Conservation (phyloP, 768 basidiomycete species). For the Heimioporus sp. region DNA sequence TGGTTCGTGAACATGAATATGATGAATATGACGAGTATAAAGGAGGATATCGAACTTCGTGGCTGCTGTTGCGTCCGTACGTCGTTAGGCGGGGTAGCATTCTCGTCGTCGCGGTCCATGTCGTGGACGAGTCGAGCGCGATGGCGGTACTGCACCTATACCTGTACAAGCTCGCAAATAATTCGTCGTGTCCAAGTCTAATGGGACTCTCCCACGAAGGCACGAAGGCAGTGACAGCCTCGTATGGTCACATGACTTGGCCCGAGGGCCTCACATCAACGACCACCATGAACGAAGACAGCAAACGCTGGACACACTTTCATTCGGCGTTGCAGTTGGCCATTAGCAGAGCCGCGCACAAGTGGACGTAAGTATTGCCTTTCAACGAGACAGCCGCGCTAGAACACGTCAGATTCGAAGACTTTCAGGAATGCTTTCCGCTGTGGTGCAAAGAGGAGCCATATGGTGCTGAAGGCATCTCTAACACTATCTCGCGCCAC, state of each 20-base stretch:
- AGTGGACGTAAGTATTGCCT: constrained; percentile 46
- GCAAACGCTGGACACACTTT: constrained; percentile 51
- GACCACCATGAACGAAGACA: constrained; percentile 29
- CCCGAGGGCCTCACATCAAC: background rate
- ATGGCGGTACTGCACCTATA: background rate
- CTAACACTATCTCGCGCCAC: constrained; percentile 65
- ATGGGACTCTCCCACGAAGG: too few relatives aligned
- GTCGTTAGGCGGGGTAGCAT: constrained; percentile 8
- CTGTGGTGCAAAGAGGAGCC: constrained; percentile 65
- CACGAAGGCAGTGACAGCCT: too few relatives aligned
- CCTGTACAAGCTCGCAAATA: too few relatives aligned
- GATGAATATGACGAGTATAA: constrained; percentile 72
- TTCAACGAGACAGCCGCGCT: background rate
- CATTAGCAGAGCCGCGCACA: constrained; percentile 49
- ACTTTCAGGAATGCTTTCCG: constrained; percentile 63
- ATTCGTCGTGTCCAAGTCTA: too few relatives aligned
- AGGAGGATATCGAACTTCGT: constrained; percentile 65
- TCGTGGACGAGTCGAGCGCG: background rate
- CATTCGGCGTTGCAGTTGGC: constrained; percentile 53
- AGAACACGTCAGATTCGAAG: constrained; percentile 39
- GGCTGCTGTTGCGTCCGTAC: constrained; percentile 30
- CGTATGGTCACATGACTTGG: constrained; percentile 22
- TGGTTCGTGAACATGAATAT: constrained; percentile 80
- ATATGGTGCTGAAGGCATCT: constrained; percentile 57
- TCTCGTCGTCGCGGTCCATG: constrained; percentile 33